Evolutionary conservation across 148 eudicot genomes (phyloP), one percentile per base, ranked within the genome.

Genomic region (Dianthus caryophyllus): DNA sequence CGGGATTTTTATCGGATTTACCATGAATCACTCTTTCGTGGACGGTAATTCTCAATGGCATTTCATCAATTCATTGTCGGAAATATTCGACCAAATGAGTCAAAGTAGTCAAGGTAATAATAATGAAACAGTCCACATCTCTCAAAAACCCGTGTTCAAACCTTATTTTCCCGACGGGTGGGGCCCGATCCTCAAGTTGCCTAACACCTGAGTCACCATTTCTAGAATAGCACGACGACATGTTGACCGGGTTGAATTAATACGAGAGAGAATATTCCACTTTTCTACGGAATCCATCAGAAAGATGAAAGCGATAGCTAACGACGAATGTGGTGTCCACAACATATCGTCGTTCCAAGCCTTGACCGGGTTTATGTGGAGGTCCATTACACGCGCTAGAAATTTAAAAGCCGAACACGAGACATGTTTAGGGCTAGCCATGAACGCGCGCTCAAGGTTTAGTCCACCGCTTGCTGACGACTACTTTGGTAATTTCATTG

Each of bases 311-410:
- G 26, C 59, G 1, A 17, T 17, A 30, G 73, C 77, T 1, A 87
- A 88, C 17, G 51, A 73, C 39, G 62, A 61, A 71, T 44, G 18
- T 5, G 58, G 75, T 8, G 15, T 16, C 1, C 0, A 33, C 17
- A 85, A 60, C 20, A 81, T 88, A n/a, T 91, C 97, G 0, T 88
- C 96, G 0, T 91, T 88, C 41, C 96, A 88, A 54, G 90, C 97
- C 4, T 75, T 91, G 1, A 49, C 78, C 25, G 92, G 83, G 25
- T 83, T 81, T 73, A 64, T 91, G 27, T 91, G 97, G 97, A 76
- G 85, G 17, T 71, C 87, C n/a, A 87, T 90, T 33, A 87, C 88
- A 0, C 83, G 87, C 10, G 88, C 91, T 5, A 70, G 96, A 68
- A 74, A 77, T 0, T 65, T 86, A 6, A 38, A 64, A 0, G 68